Evolutionary conservation across 345 rosid genomes (phyloP).

Genomic region (Tarenaya hassleriana): DNA sequence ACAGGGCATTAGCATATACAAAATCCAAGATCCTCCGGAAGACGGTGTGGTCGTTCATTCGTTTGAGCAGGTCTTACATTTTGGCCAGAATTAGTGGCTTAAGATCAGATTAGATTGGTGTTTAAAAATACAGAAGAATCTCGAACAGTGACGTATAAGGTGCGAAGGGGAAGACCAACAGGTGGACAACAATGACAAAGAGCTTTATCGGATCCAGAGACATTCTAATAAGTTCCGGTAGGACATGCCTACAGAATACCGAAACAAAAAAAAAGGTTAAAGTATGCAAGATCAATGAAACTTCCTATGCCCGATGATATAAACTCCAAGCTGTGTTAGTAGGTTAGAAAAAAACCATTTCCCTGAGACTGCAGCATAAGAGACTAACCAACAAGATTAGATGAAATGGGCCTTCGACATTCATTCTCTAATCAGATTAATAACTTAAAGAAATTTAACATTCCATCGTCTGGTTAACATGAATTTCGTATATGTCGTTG

Average conservation of each 20-base stretch:
- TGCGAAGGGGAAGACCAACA: slow-evolving; percentile 71
- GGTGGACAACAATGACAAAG: slow-evolving; percentile 64
- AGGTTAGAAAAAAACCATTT: too few species aligned
- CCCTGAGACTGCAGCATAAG: too few species aligned
- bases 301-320: too few species aligned
- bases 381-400: too few species aligned
- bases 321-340: not conserved
- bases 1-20: not conserved
- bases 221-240: slow-evolving; percentile 78
- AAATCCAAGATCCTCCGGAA: not conserved
- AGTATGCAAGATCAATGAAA: slow-evolving; percentile 15
- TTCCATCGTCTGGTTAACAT: not conserved
- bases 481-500: too few species aligned
- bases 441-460: too few species aligned
- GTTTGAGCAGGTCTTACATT: not conserved
- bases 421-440: too few species aligned
- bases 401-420: too few species aligned
- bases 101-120: slow-evolving; percentile 1
- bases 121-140: slow-evolving; percentile 26
- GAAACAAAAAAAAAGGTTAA: slow-evolving; percentile 4
- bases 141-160: slow-evolving; percentile 51
- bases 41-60: not conserved
- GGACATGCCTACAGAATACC: slow-evolving; percentile 77
- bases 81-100: slow-evolving; percentile 2
- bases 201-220: slow-evolving; percentile 60